Percentiles rank a stretch among this genome's conserved stretches.
Evolutionary conservation across 441 rosid species (phyloP).

Genomic region (Adansonia gregorii): DNA sequence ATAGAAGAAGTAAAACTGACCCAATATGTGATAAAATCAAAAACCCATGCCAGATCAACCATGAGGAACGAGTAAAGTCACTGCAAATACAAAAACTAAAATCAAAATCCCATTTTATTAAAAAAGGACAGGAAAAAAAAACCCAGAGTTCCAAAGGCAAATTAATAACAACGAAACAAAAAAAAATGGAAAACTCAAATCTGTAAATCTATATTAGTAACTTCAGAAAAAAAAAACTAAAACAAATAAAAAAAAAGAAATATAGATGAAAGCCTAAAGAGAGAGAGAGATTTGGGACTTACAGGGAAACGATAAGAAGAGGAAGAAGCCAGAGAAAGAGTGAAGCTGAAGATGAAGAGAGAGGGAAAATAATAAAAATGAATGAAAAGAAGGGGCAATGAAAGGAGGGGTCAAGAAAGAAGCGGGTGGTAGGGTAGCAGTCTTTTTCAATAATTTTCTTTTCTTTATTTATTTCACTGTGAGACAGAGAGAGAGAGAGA

Average conservation of each 20-base stretch:
- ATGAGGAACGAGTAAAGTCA: slow-evolving; percentile 23
- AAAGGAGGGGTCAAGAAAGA: not conserved
- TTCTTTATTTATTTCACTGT: slow-evolving; percentile 27
- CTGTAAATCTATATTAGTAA: not conserved
- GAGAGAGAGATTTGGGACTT: slow-evolving; percentile 40
- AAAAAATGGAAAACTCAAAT: slow-evolving; percentile 6
- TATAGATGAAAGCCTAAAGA: slow-evolving; percentile 10
- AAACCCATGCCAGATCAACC: slow-evolving; percentile 46
- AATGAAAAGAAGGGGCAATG: not conserved
- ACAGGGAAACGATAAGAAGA: slow-evolving; percentile 37
- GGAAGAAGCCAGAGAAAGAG: slow-evolving; percentile 30
- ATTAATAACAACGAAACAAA: slow-evolving; percentile 3
- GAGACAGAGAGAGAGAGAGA: slow-evolving; percentile 7
- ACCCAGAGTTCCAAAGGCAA: not conserved
- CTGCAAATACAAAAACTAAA: slow-evolving; percentile 41
- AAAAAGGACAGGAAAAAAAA: not conserved
- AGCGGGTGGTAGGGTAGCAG: not conserved
- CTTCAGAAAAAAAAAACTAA: not conserved
- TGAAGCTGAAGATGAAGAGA: slow-evolving; percentile 24
- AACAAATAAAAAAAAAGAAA: not conserved
- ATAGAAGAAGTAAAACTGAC: not conserved
- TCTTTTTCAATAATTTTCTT: slow-evolving; percentile 36
- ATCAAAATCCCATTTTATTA: slow-evolving; percentile 30
- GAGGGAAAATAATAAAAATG: slow-evolving; percentile 4
- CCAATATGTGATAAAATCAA: slow-evolving; percentile 23